These are phyloP conservation scores for Lepraria neglecta DNA, from an alignment of 495 filamentous ascomycete genomes.

Conservation along the genomic window DNA sequence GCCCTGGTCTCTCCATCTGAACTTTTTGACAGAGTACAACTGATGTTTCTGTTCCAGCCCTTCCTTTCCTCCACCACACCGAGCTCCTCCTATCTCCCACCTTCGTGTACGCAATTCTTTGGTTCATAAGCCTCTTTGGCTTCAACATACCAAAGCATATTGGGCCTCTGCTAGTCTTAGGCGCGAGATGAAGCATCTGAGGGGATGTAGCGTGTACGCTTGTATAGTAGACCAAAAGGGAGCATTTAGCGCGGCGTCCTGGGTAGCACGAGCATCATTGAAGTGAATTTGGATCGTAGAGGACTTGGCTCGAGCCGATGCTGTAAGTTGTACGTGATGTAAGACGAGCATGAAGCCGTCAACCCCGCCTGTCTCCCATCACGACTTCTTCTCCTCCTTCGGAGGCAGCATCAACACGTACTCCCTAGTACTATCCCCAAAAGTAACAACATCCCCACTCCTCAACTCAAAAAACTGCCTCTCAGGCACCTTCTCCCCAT, in stretches of 20 bases:
- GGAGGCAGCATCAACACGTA: constrained; percentile 72
- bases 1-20: neutral
- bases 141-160: constrained; percentile 49
- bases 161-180: constrained; percentile 39
- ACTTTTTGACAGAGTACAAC: neutral
- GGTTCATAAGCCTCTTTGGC: constrained; percentile 57
- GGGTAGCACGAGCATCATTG: constrained; percentile 3
- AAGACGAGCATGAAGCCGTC: neutral
- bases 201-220: neutral
- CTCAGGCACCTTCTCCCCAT: constrained; percentile 62
- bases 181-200: constrained; percentile 15
- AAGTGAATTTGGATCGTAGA: constrained; percentile 7
- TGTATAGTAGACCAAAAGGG: constrained; percentile 22
- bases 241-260: constrained; percentile 21
- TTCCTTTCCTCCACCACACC: constrained; percentile 68
- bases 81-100: constrained; percentile 62
- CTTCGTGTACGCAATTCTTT: constrained; percentile 53
- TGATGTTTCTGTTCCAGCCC: constrained; percentile 38
- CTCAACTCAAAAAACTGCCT: constrained; percentile 79
- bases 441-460: constrained; percentile 82
- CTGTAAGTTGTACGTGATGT: neutral
- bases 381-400: constrained; percentile 16
- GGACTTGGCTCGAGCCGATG: neutral
- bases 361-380: neutral
- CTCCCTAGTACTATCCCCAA: constrained; percentile 80